Evolutionary conservation across 2,329 filamentous ascomycete species (phyloP).

Genomic region (Diplodia seriata): DNA sequence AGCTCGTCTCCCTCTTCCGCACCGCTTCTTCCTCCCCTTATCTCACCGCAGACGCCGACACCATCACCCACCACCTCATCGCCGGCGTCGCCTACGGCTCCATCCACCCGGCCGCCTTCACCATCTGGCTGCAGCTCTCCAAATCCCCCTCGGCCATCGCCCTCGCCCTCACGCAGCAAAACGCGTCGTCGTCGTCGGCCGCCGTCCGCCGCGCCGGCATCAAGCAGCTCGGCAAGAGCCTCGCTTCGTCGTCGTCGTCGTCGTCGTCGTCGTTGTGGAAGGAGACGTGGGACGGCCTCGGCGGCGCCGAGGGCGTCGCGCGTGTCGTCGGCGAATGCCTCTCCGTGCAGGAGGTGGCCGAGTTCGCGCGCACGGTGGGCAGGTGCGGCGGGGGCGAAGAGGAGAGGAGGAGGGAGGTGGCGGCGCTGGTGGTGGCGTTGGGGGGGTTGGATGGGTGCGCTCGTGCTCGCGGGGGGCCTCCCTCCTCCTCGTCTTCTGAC

Average conservation of each 20-base stretch:
- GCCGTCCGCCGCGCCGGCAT: conserved; percentile 38
- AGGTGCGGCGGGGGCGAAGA: not conserved
- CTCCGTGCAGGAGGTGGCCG: not conserved
- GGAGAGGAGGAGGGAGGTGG: no score
- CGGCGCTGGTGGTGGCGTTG: no score
- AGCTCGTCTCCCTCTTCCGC: not conserved
- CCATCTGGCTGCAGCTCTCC: conserved; percentile 41
- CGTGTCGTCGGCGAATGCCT: conserved; percentile 27
- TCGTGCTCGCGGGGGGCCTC: no score
- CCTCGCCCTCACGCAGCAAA: conserved; percentile 37
- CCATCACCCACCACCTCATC: conserved; percentile 5
- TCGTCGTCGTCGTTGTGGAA: conserved; percentile 37
- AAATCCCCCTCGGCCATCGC: conserved; percentile 36
- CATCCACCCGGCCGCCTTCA: conserved; percentile 37
- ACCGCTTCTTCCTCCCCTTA: not conserved
- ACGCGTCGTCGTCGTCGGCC: conserved; percentile 42
- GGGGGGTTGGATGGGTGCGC: no score
- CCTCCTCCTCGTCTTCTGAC: no score
- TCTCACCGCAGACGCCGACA: no score
- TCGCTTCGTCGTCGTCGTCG: conserved; percentile 31
- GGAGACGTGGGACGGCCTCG: conserved; percentile 41
- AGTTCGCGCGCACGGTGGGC: not conserved
- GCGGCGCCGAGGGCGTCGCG: conserved; percentile 40
- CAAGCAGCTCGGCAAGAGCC: conserved; percentile 36
- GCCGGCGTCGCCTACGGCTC: conserved; percentile 36